A percentile compares a stretch with the other conserved stretches of the same genome.
phyloP scores from a whole-genome alignment of 2,329 filamentous ascomycete species.

The Pestalotiopsis sp. region DNA sequence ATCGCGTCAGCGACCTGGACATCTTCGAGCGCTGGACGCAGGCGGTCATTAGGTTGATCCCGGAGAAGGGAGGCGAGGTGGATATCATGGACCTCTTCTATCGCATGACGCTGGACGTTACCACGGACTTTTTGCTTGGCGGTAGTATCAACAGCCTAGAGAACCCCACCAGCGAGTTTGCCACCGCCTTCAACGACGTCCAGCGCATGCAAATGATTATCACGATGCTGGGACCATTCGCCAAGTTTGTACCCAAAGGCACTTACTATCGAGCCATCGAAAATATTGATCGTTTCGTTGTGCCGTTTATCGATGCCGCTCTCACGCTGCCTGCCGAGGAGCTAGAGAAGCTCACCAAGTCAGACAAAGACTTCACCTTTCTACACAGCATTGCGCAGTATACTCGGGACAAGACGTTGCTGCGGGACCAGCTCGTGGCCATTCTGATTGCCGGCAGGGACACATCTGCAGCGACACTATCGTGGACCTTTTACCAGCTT shows the following conservation, averaged over 20 bases:
- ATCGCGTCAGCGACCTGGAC: conserved; percentile 48
- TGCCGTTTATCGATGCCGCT: neutral
- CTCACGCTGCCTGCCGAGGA: neutral
- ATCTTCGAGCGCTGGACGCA: conserved; percentile 65
- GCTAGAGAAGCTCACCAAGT: neutral
- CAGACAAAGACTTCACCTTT: neutral
- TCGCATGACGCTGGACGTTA: conserved; percentile 62
- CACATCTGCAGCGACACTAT: neutral
- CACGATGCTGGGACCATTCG: conserved; percentile 54
- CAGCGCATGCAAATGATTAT: conserved; percentile 73
- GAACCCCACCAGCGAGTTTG: conserved; percentile 59
- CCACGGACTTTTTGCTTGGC: conserved; percentile 11
- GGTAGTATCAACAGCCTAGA: conserved; percentile 10
- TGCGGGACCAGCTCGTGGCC: neutral
- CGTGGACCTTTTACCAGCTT: neutral
- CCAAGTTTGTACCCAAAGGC: neutral
- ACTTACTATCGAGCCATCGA: neutral
- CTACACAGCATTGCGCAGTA: neutral
- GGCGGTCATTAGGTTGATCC: conserved; percentile 60
- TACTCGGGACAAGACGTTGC: neutral
- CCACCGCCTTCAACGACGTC: conserved; percentile 79
- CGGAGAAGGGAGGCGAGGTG: conserved; percentile 53
- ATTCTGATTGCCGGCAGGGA: neutral
- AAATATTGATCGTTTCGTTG: neutral
- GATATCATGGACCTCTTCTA: conserved; percentile 67